A percentile compares a stretch with the other conserved stretches of the same genome.
phyloP scores from a whole-genome alignment of 768 basidiomycete genomes.

The Solioccasus polychromus region DNA sequence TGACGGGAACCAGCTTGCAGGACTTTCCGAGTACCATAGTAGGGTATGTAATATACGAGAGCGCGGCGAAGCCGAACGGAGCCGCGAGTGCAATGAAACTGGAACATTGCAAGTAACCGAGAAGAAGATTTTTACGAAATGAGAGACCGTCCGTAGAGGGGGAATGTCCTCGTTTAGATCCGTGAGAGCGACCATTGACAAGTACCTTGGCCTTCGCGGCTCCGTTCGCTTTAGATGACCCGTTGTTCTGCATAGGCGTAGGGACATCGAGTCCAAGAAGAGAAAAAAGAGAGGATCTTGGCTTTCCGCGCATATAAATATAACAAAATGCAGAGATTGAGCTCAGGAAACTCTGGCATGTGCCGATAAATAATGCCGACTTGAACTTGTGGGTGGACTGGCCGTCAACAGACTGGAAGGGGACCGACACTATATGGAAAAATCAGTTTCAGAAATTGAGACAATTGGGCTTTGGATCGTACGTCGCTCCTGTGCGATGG shows the following conservation, averaged over 20 bases:
- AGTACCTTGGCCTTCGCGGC: slow-evolving; percentile 33
- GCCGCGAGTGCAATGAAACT: slow-evolving; percentile 86
- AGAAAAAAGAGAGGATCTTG: slow-evolving; percentile 49
- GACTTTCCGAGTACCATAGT: slow-evolving; percentile 99
- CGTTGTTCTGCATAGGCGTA: slow-evolving; percentile 19
- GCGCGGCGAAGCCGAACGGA: slow-evolving; percentile 93
- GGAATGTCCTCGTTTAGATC: slow-evolving; percentile 23
- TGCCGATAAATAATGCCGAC: slow-evolving; percentile 82
- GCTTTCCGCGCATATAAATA: slow-evolving; percentile 59
- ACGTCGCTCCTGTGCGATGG: slow-evolving; percentile 93
- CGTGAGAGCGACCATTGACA: slow-evolving; percentile 32
- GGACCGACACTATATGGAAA: slow-evolving; percentile 64
- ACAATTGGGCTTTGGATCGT: slow-evolving; percentile 23
- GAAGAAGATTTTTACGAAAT: slow-evolving; percentile 51
- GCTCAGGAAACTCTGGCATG: slow-evolving; percentile 78
- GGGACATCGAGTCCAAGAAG: slow-evolving; percentile 56
- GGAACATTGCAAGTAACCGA: slow-evolving; percentile 80
- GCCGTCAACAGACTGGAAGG: slow-evolving; percentile 71
- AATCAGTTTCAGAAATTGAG: background rate
- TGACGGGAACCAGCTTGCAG: slow-evolving; percentile 97
- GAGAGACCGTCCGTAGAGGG: slow-evolving; percentile 31
- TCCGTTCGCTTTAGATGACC: slow-evolving; percentile 27
- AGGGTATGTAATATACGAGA: slow-evolving; percentile 95
- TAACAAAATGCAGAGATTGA: slow-evolving; percentile 76
- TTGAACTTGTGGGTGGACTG: slow-evolving; percentile 69